Evolutionary conservation across 306 rosid species (phyloP), one percentile per base, ranked within the genome.

Genomic region (Cucumis cinereus): DNA sequence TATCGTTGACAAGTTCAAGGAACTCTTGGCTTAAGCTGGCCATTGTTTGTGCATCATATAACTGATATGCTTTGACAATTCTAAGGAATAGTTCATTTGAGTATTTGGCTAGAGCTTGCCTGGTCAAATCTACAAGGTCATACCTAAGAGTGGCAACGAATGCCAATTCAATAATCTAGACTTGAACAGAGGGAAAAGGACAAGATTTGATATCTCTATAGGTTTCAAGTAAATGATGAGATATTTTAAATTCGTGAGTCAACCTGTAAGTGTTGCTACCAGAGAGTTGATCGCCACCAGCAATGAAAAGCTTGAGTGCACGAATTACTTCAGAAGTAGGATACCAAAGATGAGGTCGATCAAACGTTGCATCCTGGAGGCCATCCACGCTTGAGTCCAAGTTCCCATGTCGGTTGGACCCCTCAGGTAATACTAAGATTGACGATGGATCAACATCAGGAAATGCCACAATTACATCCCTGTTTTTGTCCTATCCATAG

Each of bases 321-420:
- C 71, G 81, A 62, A 86, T 88, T 79, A 90, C 96, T 84, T 93
- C 88, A 72, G 91, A 83, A 82, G 96, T 90, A 47, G 95, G 82
- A 83, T 93, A 93, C 98, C 98, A 93, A 24, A 93, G 69, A 82
- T 93, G 98, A 74, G 96, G 98, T 66, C 19, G 86, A 13, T 89
- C 98, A 79, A 85, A 90, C 38, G 81, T 82, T 66, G 76, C 22
- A 81, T 83, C 83, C 76, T 54, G 12, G 13, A 41, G 47, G 47
- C 47, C 0, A 83, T 72, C 16, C 36, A 76, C 22, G 71, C 77
- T 78, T 28, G 90, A 74, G 72, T 54, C 77, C 16, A 83, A 81
- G 61, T 76, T 82, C 24, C 77, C 77, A 57, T 79, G 50, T 52
- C 41, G 77, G 45, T 10, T 40, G 67, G 61, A 73, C 49, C 33